phyloP scores from a whole-genome alignment of 768 basidiomycete genomes.

The Collybiopsis luxurians region DNA sequence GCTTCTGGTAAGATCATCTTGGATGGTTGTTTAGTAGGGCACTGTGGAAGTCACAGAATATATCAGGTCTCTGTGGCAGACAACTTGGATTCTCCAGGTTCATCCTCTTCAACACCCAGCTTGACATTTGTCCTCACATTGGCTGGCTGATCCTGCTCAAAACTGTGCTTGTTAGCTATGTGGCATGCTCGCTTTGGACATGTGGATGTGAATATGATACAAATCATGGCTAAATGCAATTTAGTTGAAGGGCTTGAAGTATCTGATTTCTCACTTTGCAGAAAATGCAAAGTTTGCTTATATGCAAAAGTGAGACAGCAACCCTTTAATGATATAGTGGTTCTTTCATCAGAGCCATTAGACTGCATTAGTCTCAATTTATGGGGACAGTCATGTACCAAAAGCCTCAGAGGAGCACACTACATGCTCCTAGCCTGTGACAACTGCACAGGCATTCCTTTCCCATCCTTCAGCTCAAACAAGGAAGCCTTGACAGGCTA shows the following conservation, averaged over 20 bases:
- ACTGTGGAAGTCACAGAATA: background rate
- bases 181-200: background rate
- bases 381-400: background rate
- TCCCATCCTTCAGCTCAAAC: background rate
- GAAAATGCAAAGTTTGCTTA: background rate
- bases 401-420: background rate
- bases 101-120: background rate
- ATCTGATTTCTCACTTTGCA: background rate
- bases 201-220: background rate
- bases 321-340: slow-evolving; percentile 6
- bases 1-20: background rate
- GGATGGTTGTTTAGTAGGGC: background rate
- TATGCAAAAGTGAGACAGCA: background rate
- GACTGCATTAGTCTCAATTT: slow-evolving; percentile 1
- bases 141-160: background rate
- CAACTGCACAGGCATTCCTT: background rate
- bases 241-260: background rate
- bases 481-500: background rate
- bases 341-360: background rate
- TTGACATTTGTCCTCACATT: background rate
- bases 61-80: background rate
- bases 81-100: too few relatives aligned
- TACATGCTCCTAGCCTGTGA: background rate
- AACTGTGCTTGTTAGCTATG: background rate
- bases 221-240: background rate